phyloP scores from a whole-genome alignment of 768 basidiomycete species.

The Scleroderma citrinum region DNA sequence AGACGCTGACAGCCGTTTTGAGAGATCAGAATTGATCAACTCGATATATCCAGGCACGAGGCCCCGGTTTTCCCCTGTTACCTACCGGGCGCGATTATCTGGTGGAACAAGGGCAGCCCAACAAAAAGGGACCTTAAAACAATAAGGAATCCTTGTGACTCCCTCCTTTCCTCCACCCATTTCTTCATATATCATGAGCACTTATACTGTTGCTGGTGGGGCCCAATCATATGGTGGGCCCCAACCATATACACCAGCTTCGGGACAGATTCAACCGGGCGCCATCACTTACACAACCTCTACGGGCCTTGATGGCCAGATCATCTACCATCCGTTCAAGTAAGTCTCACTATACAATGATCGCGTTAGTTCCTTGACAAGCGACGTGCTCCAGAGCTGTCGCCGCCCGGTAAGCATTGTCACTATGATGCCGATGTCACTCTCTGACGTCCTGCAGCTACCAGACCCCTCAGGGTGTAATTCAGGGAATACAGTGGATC shows the following conservation, averaged over 20 bases:
- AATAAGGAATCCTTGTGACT: too few relatives aligned
- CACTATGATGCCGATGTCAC: not conserved
- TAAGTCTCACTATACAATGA: conserved; percentile 28
- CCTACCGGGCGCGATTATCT: not conserved
- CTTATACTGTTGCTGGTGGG: conserved; percentile 20
- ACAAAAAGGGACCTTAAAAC: conserved; percentile 16
- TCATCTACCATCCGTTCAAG: conserved; percentile 73
- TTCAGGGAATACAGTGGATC: conserved; percentile 59
- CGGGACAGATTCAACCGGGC: conserved; percentile 54
- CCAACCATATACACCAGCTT: conserved; percentile 25
- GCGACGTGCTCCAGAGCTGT: conserved; percentile 50
- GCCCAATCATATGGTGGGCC: conserved; percentile 1
- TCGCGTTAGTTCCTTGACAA: conserved; percentile 8
- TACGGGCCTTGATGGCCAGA: conserved; percentile 52
- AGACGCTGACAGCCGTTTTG: not conserved
- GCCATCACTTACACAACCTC: conserved; percentile 69
- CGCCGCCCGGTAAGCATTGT: conserved; percentile 53
- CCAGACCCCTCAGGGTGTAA: conserved; percentile 60
- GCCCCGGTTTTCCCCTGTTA: not conserved
- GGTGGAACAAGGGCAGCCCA: not conserved
- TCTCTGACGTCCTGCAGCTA: conserved; percentile 42
- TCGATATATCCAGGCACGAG: not conserved
- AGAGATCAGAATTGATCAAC: not conserved
- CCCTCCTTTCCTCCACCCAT: conserved; percentile 5
- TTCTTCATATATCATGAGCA: conserved; percentile 15